These are phyloP conservation scores for Bimuria novae-zelandiae DNA, from an alignment of 2,329 filamentous ascomycete genomes.

Conservation along the genomic window DNA sequence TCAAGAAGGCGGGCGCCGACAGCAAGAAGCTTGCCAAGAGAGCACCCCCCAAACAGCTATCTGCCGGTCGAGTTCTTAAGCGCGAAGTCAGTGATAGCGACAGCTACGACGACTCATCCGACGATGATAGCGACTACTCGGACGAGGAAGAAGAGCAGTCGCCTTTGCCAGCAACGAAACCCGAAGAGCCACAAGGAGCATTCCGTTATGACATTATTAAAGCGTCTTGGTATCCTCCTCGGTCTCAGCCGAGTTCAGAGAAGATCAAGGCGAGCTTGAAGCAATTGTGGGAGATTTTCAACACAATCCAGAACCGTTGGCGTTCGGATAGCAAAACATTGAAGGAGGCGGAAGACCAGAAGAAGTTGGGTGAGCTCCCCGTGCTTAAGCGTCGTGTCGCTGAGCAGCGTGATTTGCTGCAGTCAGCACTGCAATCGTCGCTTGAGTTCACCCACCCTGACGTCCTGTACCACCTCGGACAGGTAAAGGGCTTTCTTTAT, in stretches of 20 bases:
- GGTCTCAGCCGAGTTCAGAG: slow-evolving; percentile 54
- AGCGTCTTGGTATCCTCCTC: slow-evolving; percentile 63
- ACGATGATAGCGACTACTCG: slow-evolving; percentile 58
- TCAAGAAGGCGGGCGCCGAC: slow-evolving; percentile 49
- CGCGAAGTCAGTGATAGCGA: slow-evolving; percentile 50
- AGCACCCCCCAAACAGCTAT: slow-evolving; percentile 25
- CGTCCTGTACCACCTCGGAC: slow-evolving; percentile 48
- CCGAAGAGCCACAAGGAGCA: slow-evolving; percentile 57
- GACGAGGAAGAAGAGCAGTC: slow-evolving; percentile 59
- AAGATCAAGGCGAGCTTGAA: slow-evolving; percentile 60
- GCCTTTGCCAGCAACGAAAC: slow-evolving; percentile 58
- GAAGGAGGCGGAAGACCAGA: slow-evolving; percentile 62
- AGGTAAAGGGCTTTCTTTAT: slow-evolving; percentile 49
- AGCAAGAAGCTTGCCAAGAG: slow-evolving; percentile 47
- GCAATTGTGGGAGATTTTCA: slow-evolving; percentile 64
- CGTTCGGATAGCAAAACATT: slow-evolving; percentile 61
- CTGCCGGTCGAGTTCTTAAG: slow-evolving; percentile 26
- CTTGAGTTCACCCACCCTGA: slow-evolving; percentile 53
- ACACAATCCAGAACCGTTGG: slow-evolving; percentile 65
- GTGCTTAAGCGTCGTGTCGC: slow-evolving; percentile 61
- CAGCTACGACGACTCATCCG: slow-evolving; percentile 52
- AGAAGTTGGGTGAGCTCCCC: slow-evolving; percentile 58
- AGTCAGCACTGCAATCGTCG: slow-evolving; percentile 54
- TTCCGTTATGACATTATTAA: slow-evolving; percentile 64
- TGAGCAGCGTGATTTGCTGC: slow-evolving; percentile 61